Evolutionary conservation across 2,329 filamentous ascomycete genomes (phyloP).

Genomic region (Arthroderma uncinatum): DNA sequence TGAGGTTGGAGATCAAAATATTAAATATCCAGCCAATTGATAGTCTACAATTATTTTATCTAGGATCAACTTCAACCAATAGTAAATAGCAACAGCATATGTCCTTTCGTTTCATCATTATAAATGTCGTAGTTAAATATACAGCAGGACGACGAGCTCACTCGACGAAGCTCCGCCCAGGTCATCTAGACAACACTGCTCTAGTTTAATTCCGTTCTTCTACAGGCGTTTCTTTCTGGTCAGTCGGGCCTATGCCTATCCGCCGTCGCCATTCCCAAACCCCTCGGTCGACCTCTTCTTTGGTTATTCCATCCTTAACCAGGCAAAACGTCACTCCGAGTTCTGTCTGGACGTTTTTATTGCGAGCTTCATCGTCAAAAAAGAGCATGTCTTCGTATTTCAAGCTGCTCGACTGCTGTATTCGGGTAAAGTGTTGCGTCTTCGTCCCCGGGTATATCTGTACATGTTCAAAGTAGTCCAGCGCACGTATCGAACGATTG

Average conservation of each 20-base stretch:
- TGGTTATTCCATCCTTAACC: conserved; percentile 66
- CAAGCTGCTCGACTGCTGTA: conserved; percentile 61
- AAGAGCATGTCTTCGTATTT: conserved; percentile 80
- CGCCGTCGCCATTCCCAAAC: conserved; percentile 70
- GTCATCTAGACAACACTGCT: not conserved
- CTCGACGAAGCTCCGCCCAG: not conserved
- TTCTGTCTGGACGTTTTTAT: conserved; percentile 62
- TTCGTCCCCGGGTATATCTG: conserved; percentile 66
- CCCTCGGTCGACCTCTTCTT: conserved; percentile 65
- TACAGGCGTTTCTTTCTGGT: conserved; percentile 10
- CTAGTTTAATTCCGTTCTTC: conserved; percentile 10
- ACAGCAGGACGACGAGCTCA: not conserved
- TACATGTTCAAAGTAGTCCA: conserved; percentile 46
- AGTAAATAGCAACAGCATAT: not conserved
- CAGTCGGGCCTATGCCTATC: conserved; percentile 40
- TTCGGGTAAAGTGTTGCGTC: conserved; percentile 67
- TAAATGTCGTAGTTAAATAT: not conserved
- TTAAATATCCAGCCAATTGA: not conserved
- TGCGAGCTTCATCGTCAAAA: conserved; percentile 85
- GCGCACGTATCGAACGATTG: conserved; percentile 38
- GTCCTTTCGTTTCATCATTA: not conserved
- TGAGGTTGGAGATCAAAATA: not conserved
- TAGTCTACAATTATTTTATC: not conserved
- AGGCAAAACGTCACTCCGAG: conserved; percentile 77
- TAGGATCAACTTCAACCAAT: too few species aligned